A percentile compares a stretch with the other conserved stretches of the same genome.
Conservation (phyloP, 768 basidiomycete species). For the Suillus variegatus region DNA sequence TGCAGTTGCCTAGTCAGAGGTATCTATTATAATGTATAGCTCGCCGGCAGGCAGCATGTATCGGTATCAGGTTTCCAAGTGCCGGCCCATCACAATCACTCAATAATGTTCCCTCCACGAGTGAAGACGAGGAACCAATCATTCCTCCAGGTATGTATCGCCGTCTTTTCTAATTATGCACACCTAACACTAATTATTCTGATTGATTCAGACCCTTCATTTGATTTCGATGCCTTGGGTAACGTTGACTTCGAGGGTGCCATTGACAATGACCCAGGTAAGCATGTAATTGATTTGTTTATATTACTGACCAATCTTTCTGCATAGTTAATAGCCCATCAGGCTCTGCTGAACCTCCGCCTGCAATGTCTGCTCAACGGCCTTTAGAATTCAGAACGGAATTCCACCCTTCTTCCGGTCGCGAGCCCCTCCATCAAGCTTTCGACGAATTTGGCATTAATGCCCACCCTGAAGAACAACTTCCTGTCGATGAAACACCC, state of each 20-base stretch:
- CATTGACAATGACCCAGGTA: not conserved
- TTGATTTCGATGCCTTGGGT: not conserved
- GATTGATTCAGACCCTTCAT: not conserved
- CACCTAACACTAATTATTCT: no score
- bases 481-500: not conserved
- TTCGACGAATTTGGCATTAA: slow-evolving; percentile 18
- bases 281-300: not conserved
- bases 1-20: not conserved
- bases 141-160: no score
- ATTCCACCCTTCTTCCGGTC: slow-evolving; percentile 25
- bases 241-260: not conserved
- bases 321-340: not conserved
- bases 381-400: slow-evolving; percentile 20
- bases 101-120: no score
- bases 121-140: no score
- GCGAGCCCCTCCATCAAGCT: slow-evolving; percentile 9
- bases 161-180: no score
- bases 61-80: not conserved
- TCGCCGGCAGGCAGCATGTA: not conserved
- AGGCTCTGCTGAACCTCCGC: not conserved
- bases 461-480: not conserved
- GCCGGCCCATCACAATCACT: no score
- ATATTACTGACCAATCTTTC: not conserved
- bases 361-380: not conserved
- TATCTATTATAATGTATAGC: not conserved